Conservation (phyloP, 371 early-diverging fungal species). For the Actinomortierella ambigua region DNA sequence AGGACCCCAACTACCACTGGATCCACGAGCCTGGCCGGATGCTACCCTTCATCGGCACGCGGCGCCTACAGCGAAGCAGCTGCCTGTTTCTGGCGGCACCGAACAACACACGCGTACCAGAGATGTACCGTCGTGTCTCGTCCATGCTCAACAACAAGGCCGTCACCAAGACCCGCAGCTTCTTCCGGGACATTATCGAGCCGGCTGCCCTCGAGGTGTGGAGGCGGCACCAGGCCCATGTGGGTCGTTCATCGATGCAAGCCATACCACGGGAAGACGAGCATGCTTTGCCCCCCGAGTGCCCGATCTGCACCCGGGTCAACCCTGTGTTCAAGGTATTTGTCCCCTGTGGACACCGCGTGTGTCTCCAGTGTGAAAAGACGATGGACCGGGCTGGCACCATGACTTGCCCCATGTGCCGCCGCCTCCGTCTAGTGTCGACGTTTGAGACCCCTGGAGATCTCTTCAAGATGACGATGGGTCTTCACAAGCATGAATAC, state of each 20-base stretch:
- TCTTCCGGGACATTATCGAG: slow-evolving; percentile 26
- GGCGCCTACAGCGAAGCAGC: slow-evolving; percentile 9
- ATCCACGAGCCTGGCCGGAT: no score
- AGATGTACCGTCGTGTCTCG: slow-evolving; percentile 10
- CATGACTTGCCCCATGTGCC: slow-evolving; percentile 35
- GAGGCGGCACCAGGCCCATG: background rate
- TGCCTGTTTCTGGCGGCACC: slow-evolving; percentile 22
- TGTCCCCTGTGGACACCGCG: slow-evolving; percentile 13
- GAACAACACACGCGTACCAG: background rate
- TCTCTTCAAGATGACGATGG: slow-evolving; percentile 29
- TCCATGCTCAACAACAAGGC: slow-evolving; percentile 28
- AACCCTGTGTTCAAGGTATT: slow-evolving; percentile 17
- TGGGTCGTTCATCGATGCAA: background rate
- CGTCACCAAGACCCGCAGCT: slow-evolving; percentile 19
- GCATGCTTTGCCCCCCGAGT: background rate
- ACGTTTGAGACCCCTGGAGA: slow-evolving; percentile 10
- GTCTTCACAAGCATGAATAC: slow-evolving; percentile 22
- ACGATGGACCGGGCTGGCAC: slow-evolving; percentile 18
- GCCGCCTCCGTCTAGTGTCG: slow-evolving; percentile 21
- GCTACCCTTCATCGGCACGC: no score
- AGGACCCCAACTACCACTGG: no score
- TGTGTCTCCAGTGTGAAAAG: slow-evolving; percentile 37
- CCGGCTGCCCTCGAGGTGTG: slow-evolving; percentile 25
- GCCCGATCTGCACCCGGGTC: slow-evolving; percentile 27
- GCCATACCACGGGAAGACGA: background rate